Base-by-base conservation (phyloP, 192 early-diverging fungal genomes). In the Dispira parvispora region DNA sequence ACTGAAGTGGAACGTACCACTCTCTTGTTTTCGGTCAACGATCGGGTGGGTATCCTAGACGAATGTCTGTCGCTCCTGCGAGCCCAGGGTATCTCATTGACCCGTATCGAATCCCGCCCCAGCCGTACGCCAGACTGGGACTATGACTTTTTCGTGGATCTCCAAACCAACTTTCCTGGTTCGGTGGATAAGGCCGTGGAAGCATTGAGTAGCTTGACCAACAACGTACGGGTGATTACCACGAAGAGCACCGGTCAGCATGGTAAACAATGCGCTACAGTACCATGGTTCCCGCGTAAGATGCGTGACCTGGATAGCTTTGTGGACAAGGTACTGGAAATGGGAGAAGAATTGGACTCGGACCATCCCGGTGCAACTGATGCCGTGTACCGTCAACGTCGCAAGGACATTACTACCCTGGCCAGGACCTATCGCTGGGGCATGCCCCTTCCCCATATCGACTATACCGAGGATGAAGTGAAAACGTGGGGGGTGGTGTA, bases 101-200 rank as follows among this genome's bases (percentile, higher is more conserved):
- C 85, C n/a, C 84, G 89, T 46, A 98, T 98, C 71, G 94, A 98
- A 75, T 91, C 89, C 45, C 88, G 94, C 21, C 91, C 94, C 43
- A 83, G 82, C 73, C 83, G 79, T 67, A 86, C 84, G 8, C 73
- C 74, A 43, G 84, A 84, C 25, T 87, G 83, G 52, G 78, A 87
- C 50, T 98, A 98, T 69, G 89, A 98, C 69, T 92, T 98, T 73
- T 94, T 85, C 71, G 81, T 98, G 47, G 94, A 97, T 69, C 91
- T 97, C 58, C 75, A 82, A 49, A 85, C 90, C 1, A 62, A 65
- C 43, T 69, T 73, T 70, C 69, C 73, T 62, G 72, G 78, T 43
- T 77, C 88, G 52, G 79, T 94, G 38, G 62, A 74, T 32, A 46
- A 67, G 18, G 82, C 86, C 1, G 72, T 85, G 27, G 75, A 82